Conservation (phyloP, 176 grass and related monocot genomes). For the Zoysia pacifica region DNA sequence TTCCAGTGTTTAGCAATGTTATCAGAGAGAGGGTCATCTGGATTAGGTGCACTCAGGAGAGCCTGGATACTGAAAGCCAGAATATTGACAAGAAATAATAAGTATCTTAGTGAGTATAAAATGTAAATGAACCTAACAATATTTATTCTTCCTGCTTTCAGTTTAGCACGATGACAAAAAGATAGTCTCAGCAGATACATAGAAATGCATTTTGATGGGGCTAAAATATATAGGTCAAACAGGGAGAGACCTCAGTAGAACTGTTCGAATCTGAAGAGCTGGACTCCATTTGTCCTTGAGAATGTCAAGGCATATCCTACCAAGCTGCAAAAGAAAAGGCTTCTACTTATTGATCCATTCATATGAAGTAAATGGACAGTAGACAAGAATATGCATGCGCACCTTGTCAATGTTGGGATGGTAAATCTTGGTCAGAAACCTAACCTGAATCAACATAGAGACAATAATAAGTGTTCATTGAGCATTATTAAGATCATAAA, state of each 20-base stretch:
- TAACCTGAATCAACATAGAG: conserved; percentile 63
- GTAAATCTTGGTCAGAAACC: conserved; percentile 98
- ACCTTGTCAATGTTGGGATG: conserved; percentile 99
- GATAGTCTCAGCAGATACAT: neutral
- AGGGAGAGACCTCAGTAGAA: conserved; percentile 68
- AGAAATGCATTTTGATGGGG: neutral
- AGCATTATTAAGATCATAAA: neutral
- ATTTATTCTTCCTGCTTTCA: neutral
- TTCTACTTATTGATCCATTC: conserved; percentile 23
- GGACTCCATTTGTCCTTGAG: conserved; percentile 97
- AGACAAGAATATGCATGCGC: conserved; percentile 16
- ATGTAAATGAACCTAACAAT: neutral
- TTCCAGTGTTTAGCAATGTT: conserved; percentile 99
- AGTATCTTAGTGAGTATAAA: conserved; percentile 16
- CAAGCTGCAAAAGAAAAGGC: conserved; percentile 65
- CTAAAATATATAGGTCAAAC: neutral
- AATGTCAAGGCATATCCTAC: conserved; percentile 96
- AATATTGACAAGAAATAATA: conserved; percentile 22
- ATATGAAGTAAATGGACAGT: conserved; percentile 6
- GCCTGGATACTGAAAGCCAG: conserved; percentile 83
- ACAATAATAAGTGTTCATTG: neutral
- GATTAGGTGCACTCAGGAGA: conserved; percentile 94
- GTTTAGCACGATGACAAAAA: neutral
- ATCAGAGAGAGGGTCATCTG: conserved; percentile 94
- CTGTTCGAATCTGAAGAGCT: conserved; percentile 85